Conservation (phyloP, 2,329 filamentous ascomycete species). For the Ceratocystis ficicola region DNA sequence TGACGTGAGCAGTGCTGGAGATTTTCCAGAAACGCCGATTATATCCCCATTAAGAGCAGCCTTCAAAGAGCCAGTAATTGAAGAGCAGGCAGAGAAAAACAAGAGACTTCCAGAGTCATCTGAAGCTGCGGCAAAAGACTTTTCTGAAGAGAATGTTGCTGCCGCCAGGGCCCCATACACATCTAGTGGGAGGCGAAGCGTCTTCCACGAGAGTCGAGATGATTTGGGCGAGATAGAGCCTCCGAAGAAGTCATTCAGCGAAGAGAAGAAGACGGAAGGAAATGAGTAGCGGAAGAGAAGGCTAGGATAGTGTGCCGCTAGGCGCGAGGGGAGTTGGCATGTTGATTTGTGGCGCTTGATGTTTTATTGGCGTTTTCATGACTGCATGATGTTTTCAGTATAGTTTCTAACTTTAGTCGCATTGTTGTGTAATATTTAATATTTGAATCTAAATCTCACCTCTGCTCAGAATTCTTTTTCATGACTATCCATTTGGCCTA, state of each 20-base stretch:
- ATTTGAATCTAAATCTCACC: background rate
- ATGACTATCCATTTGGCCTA: background rate
- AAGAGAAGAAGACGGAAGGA: background rate
- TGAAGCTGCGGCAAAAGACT: background rate
- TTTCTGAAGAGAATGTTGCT: background rate
- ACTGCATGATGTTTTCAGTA: background rate
- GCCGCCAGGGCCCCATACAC: slow-evolving; percentile 14
- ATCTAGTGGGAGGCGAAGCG: slow-evolving; percentile 27
- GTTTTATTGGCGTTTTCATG: background rate
- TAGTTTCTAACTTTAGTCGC: background rate
- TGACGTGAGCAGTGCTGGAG: slow-evolving; percentile 29
- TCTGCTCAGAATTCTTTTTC: background rate
- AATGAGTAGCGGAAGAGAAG: background rate
- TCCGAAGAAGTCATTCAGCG: background rate
- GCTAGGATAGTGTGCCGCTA: background rate
- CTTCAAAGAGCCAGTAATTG: background rate
- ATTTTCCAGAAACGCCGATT: background rate
- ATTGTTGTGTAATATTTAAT: background rate
- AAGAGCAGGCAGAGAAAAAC: slow-evolving; percentile 9
- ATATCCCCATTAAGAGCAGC: background rate
- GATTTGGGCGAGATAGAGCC: slow-evolving; percentile 26
- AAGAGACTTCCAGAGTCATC: background rate
- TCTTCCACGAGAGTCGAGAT: slow-evolving; percentile 30
- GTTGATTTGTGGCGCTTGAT: background rate
- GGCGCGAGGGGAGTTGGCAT: background rate